Evolutionary conservation across 2,329 filamentous ascomycete species (phyloP), one percentile per base, ranked within the genome.

Genomic region (Calonectria honghensis): DNA sequence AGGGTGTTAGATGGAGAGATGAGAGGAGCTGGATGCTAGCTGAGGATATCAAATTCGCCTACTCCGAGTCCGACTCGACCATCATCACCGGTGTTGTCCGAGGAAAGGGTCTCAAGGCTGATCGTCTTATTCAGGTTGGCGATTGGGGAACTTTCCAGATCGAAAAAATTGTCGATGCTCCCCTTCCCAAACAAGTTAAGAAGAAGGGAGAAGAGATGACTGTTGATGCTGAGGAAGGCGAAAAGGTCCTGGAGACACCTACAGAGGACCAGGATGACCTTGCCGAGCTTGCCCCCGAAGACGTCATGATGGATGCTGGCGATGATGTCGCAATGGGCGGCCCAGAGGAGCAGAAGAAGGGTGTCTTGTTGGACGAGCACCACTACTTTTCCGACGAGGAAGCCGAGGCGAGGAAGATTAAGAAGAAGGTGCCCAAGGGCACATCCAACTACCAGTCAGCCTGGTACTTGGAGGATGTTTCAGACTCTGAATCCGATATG

Each of bases 61-160:
- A 91, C 35, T 88, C 86, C 6, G 89, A 89, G 14, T 88, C 89
- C 1, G 89, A 91, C n/a, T 87, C 92, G 52, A 94, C 95, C 11
- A 87, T 96, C 10, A 83, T 99, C 52, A 97, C 95, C 0, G 97
- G 97, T 78, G 91, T 97, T 4, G 92, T 98, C 35, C 91, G 97
- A 81, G 97, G 97, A 41, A 95, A 93, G 82, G 94, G 94, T 11
- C 85, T 99, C 68, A 98, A 98, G 83, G 94, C 95, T 5, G 96
- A 99, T 84, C 92, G 97, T 73, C 88, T 99, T 51, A 91, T 98
- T 7, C 96, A 98, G 81, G 89, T 99, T 66, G 96, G 96, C 51
- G 96, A 98, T 76, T 98, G 95, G 94, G 97, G 97, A 41, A 93
- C 96, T 71, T 98, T 96, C 83, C 95, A 98, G 85, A 93, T 99